Evolutionary conservation across 2,329 filamentous ascomycete species (phyloP).

Genomic region (Pochonia chlamydosporia): DNA sequence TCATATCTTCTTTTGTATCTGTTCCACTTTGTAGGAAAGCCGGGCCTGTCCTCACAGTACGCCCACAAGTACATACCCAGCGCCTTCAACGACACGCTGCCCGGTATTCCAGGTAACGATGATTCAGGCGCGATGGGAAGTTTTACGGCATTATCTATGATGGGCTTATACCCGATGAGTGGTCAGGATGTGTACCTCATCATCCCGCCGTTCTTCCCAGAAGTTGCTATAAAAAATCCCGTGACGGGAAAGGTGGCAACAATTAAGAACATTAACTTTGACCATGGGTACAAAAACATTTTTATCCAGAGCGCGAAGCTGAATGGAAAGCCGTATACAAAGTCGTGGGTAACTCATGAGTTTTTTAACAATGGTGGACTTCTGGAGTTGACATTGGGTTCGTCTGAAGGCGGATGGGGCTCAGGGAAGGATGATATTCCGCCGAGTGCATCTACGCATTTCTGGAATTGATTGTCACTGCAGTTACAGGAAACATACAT

Average conservation of each 20-base stretch:
- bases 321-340: slow-evolving; percentile 47
- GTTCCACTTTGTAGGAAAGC: slow-evolving; percentile 62
- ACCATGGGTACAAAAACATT: slow-evolving; percentile 42
- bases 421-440: slow-evolving; percentile 12
- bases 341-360: slow-evolving; percentile 55
- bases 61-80: slow-evolving; percentile 61
- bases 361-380: slow-evolving; percentile 54
- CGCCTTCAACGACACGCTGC: slow-evolving; percentile 59
- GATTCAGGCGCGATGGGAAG: slow-evolving; percentile 49
- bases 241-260: slow-evolving; percentile 20
- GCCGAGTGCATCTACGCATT: slow-evolving; percentile 17
- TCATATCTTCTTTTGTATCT: slow-evolving; percentile 46
- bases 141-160: slow-evolving; percentile 42
- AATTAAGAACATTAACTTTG: slow-evolving; percentile 26
- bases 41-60: slow-evolving; percentile 47
- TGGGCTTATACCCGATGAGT: slow-evolving; percentile 49
- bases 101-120: slow-evolving; percentile 52
- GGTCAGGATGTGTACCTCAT: slow-evolving; percentile 49
- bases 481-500: too few species aligned
- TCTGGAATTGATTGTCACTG: slow-evolving; percentile 14
- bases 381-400: slow-evolving; percentile 49
- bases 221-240: slow-evolving; percentile 31
- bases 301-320: slow-evolving; percentile 55
- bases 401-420: slow-evolving; percentile 37
- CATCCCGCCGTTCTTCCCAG: slow-evolving; percentile 44